A percentile compares a stretch with the other conserved stretches of the same genome.
These are phyloP conservation scores for Populus hybrid DNA, from an alignment of 441 rosid species.

Conservation along the genomic window DNA sequence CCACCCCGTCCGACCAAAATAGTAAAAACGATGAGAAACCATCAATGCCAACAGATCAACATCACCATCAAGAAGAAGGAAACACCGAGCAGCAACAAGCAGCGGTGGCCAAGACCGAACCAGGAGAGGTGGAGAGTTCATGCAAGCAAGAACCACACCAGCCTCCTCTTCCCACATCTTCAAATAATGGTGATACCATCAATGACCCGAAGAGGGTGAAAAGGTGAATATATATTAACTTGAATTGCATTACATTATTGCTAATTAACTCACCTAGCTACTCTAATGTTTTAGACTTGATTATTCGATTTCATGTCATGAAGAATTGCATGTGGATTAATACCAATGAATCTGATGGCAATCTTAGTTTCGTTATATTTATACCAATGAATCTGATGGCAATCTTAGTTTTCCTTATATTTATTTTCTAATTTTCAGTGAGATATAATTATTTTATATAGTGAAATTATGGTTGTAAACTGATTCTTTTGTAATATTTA, in stretches of 20 bases:
- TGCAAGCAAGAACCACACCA: conserved; percentile 17
- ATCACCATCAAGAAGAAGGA: background rate
- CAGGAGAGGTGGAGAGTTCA: conserved; percentile 47
- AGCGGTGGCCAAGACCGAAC: conserved; percentile 26
- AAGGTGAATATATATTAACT: conserved; percentile 34
- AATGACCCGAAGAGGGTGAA: conserved; percentile 64
- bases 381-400: too few species aligned
- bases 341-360: too few species aligned
- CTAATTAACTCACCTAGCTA: background rate
- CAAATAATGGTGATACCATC: conserved; percentile 20
- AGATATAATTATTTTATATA: background rate
- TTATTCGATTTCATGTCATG: background rate
- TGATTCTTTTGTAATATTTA: background rate
- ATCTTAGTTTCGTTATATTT: too few species aligned
- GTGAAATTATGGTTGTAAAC: background rate
- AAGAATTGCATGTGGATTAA: background rate
- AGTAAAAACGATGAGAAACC: conserved; percentile 48
- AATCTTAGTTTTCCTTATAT: too few species aligned
- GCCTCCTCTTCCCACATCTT: conserved; percentile 12
- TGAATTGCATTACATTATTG: background rate
- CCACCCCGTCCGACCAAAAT: conserved; percentile 52
- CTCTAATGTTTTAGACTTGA: background rate
- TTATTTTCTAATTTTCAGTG: background rate
- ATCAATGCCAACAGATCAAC: conserved; percentile 21
- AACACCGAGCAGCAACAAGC: conserved; percentile 13